Base-by-base conservation (phyloP, 345 rosid species). In the Hevea brasiliensis region DNA sequence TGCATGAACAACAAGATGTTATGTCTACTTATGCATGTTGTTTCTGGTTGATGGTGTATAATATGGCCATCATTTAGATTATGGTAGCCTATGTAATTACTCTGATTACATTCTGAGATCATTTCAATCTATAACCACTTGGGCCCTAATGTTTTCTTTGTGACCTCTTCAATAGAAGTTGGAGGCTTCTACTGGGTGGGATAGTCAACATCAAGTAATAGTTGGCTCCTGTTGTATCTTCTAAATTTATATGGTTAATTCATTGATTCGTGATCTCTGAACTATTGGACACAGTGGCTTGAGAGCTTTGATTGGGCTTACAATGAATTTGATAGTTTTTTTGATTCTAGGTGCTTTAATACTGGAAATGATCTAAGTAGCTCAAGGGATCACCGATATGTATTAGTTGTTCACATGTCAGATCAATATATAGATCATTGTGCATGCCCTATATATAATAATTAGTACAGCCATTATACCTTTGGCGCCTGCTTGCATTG, bases 201-300 rank as follows among this genome's bases (percentile, higher is more conserved):
- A 35, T 53, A 50, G 61, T 56, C 44, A 37, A 51, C 13, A 29
- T 29, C 65, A 8, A 21, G 12, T 50, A 26, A 47, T 15, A 47
- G 65, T n/a, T 32, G 23, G 6, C 65, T 11, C 65, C 7, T 53
- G 72, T 8, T 57, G 58, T 12, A 54, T 70, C 54, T 18, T 26
- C 65, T 47, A 20, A 18, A 59, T 70, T 59, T 21, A 24, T 6
- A 20, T 53, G 71, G 41, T 18, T 67, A 67, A 67, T 32, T 37
- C 17, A 23, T 51, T 48, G 13, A 8, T 9, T 17, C 11, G 57
- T 9, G 23, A 27, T 27, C 37, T 26, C 12, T 47, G 41, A 67
- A 24, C 57, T 27, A 42, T 7, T 26, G 57, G 41, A 67, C 12
- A 51, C 26, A 1, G 37, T 26, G 40, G 55, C 0, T 45, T 40